Evolutionary conservation across 768 basidiomycete genomes (phyloP), one percentile per base, ranked within the genome.

Genomic region (Royoungia palumana): DNA sequence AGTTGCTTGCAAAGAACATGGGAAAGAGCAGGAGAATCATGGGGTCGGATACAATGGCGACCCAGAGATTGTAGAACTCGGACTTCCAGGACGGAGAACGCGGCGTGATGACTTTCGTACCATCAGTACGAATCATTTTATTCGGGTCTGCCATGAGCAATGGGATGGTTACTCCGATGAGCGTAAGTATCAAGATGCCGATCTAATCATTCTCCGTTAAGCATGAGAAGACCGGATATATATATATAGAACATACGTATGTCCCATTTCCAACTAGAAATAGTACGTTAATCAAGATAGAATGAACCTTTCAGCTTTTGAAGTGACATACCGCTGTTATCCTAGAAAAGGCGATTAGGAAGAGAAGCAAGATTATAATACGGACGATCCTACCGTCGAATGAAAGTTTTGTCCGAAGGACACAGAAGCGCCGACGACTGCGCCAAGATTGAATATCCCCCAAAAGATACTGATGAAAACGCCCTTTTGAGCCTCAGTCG

Each of bases 1-100:
- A 88, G 64, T 89, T 89, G 37, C 81, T 84, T 8, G 84, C 79
- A 49, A 88, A 80, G 69, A 89, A 89, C 82, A 89, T 86, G 20
- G 89, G 89, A 71, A 90, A 86, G 24, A 89, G 78, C 5, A 87
- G 71, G 16, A 89, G 52, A 54, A 92, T 81, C 67, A 78, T 72
- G 0, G 85, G 85, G 58, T 91, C 88, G 10, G 78, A 83, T 42
- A 70, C 74, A 37, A 91, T 67, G 0, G 82, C 77, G 36, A 83
- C 51, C 70, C 76, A 88, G n/a, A 91, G 75, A 4, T 83, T 82
- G 51, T 75, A 72, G 47, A 90, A 69, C 65, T 91, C 88, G 19
- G 75, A 74, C 58, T 77, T 84, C 87, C 88, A 89, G 1, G 84
- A 85, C 11, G 84, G 82, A 50, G 87, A 81, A 32, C 79, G 79